Conservation (phyloP, 176 grass and related monocot species). For the Cenchrus purpureus region DNA sequence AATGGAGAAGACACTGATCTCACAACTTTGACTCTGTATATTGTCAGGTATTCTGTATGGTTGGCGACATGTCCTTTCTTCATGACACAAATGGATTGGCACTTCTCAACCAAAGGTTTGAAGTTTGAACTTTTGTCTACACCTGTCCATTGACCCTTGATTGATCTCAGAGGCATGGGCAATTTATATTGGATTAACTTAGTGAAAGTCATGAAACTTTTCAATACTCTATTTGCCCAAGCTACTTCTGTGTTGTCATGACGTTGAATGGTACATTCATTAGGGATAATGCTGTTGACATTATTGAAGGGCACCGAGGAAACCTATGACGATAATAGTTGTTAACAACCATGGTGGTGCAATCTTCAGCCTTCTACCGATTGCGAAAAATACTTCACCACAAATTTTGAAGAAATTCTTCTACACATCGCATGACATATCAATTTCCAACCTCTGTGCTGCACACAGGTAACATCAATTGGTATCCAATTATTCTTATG, state of each 20-base stretch:
- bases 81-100: constrained; percentile 95
- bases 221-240: neutral
- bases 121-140: constrained; percentile 32
- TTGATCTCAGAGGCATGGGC: neutral
- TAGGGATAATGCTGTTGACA: constrained; percentile 37
- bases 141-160: neutral
- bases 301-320: constrained; percentile 68
- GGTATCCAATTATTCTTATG: constrained; percentile 16
- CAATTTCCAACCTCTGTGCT: constrained; percentile 79
- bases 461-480: constrained; percentile 76
- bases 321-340: constrained; percentile 85
- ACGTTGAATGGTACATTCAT: constrained; percentile 33
- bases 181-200: constrained; percentile 23
- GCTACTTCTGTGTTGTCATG: constrained; percentile 7
- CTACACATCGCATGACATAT: constrained; percentile 84
- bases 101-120: constrained; percentile 87
- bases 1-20: neutral
- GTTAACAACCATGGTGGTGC: constrained; percentile 98
- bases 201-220: constrained; percentile 14
- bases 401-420: constrained; percentile 88
- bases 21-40: constrained; percentile 28
- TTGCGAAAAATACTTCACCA: constrained; percentile 61
- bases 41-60: constrained; percentile 76
- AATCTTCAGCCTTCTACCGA: constrained; percentile 94
- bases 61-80: constrained; percentile 98